Evolutionary conservation across 2,329 filamentous ascomycete genomes (phyloP), one percentile per base, ranked within the genome.

Genomic region (Diplodia sapinea): DNA sequence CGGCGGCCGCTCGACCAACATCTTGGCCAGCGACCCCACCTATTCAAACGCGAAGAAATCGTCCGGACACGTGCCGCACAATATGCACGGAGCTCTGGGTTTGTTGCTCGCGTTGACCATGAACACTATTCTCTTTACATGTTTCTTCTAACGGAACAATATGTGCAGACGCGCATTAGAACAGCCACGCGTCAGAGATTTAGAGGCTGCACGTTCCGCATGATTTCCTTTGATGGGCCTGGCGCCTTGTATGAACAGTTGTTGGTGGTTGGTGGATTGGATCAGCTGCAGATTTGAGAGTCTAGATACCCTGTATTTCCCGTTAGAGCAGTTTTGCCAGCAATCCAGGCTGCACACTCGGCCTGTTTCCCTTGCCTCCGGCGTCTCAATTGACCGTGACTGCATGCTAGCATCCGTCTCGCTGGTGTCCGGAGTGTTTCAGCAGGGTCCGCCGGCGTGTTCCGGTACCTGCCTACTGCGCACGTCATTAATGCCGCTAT

Each of bases 1-100:
- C 15, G 82, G 82, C 20, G 83, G 80, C 17, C 78, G 82, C 64
- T 83, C 81, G 49, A 84, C 83, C 29, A 82, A 80, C 62, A 84
- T 85, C 59, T 72, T 85, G 31, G 76, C 77, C 17, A 77, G 78
- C 7, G 77, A 79, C 43, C 69, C 72, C 29, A 75, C 74, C 5
- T 71, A 78, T 67, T 75, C 79, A 72, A 72, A 56, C 11, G 20
- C 71, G 23, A 73, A 78, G 47, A 70, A 79, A 20, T 66, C 65
- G 31, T 56, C 54, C 2, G 54, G 51, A 54, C 63, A 65, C 38
- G 47, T 47, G n/a, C 52, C 51, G 29, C 51, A 49, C 31, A 59
- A 59, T 31, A 59, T 23, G 15, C 64, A 59, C 31, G 47, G 57
- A 49, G 52, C 57, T n/a, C 54, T 66, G 38, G 64, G 64, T 66